Base-by-base conservation (phyloP, 1,284 basidiomycete species). In the Leucoagaricus sp. region DNA sequence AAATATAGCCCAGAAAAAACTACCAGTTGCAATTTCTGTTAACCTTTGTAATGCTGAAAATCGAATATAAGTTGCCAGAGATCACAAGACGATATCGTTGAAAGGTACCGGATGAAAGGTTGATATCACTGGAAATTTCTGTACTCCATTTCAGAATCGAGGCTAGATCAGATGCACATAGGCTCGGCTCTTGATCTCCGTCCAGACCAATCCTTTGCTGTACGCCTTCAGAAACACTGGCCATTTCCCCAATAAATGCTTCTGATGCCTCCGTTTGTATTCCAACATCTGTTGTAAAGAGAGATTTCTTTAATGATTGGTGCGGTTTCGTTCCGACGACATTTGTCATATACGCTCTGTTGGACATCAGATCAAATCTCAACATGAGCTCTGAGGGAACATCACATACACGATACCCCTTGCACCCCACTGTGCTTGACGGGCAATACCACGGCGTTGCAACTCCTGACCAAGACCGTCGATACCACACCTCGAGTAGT, bases 81-180 rank as follows among this genome's bases (percentile, higher is more conserved):
- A 45, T 46, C 29, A 42, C 31, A n/a, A 25, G 21, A 31, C 26
- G n/a, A 7, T 17, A 4, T 8, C 15, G 38, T 38, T 23, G 34
- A 63, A 26, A 58, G 68, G 38, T 62, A 80, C 83, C 82, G 56
- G 82, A 82, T 33, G 80, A 81, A 26, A 89, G 67, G 62, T 87
- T 86, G 46, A 88, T 87, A 65, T 88, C 85, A 38, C 84, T 82
- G 0, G 86, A 86, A 19, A 89, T 87, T 57, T 87, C 85, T 65
- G 85, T 84, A 63, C 84, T 87, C 82, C 85, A 87, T 60, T 83
- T 85, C 36, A 87, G 72, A 49, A 87, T 86, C 0, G 82, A 82
- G 38, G 81, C 82, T 19, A 86, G 70, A 64, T 87, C 84, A 42
- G 79, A 72, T 19, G 84, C 83, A 50, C 76, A 76, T 41, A 87